Evolutionary conservation across 352 stramenopile genomes (phyloP), one percentile per base, ranked within the genome.

Genomic region (Phytophthora syringae): DNA sequence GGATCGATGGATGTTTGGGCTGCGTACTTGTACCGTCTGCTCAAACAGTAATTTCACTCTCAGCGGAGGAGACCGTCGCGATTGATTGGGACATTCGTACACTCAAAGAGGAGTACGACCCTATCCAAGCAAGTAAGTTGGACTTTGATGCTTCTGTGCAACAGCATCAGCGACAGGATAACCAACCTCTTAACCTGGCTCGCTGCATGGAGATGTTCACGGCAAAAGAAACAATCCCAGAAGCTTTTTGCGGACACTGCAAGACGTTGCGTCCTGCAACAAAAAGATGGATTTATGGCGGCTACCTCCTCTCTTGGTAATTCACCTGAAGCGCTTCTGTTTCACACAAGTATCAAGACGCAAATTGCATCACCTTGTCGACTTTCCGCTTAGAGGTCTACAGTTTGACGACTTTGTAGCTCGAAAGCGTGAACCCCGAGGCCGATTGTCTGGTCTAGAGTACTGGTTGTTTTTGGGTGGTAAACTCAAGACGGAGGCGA

Each of bases 251-350:
- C 27, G 83, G 87, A 2, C 82, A 83, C 10, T 95, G 87, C 79
- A 79, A 98, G 80, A 82, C 98, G 72, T 81, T 97, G 84, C 80
- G 95, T 75, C 77, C 93, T 70, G 83, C 84, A 67, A 98, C 90
- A 10, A 99, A 99, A 70, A 96, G 32, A 98, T 99, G 86, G 95
- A 98, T 64, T 71, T 99, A 0, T 99, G 97, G 97, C 87, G 97
- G 21, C 72, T 99, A 39, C 98, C 98, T 30, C 97, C 97, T 0
- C 71, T 99, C 43, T 79, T 99, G 5, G 97, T 99, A n/a, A 98
- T 99, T 56, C 98, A 99, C 42, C 81, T 99, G n/a, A 99, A 99
- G 72, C 92, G 98, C 15, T 99, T 99, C 69, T 98, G 99, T 65
- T 99, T 96, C 56, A 99, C 96, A n/a, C 83, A 97, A 65, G 80